These are phyloP conservation scores for Vaccinium corymbosum DNA, from an alignment of 148 eudicot genomes.

Conservation along the genomic window DNA sequence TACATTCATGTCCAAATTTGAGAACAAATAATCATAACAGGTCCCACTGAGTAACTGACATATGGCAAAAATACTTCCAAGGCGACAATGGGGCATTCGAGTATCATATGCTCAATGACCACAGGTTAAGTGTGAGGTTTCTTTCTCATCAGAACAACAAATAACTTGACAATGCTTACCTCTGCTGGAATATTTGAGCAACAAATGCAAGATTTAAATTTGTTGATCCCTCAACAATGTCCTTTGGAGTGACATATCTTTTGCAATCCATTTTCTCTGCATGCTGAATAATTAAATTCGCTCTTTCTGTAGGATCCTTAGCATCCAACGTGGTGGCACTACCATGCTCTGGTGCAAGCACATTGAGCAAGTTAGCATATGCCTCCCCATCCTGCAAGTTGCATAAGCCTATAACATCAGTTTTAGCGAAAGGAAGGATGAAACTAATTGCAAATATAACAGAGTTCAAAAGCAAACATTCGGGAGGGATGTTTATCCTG, in stretches of 20 bases:
- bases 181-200: constrained; percentile 82
- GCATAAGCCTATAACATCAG: neutral
- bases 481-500: neutral
- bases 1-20: neutral
- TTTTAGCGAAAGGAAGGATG: neutral
- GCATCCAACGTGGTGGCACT: constrained; percentile 43
- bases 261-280: constrained; percentile 79
- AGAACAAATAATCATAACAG: neutral
- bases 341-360: constrained; percentile 80
- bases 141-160: neutral
- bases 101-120: neutral
- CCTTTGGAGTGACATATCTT: constrained; percentile 67
- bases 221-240: constrained; percentile 77
- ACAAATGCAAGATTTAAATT: constrained; percentile 84
- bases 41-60: neutral
- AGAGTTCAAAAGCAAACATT: neutral
- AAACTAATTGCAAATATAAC: neutral
- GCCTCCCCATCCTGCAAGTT: constrained; percentile 78
- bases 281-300: constrained; percentile 70
- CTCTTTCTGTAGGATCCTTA: constrained; percentile 67
- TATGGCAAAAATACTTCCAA: neutral
- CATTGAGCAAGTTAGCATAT: constrained; percentile 83
- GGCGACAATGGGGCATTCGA: neutral
- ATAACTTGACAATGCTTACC: constrained; percentile 27
- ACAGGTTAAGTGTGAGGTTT: neutral